Base-by-base conservation (phyloP, 768 basidiomycete genomes). In the Collybiopsis confluens region DNA sequence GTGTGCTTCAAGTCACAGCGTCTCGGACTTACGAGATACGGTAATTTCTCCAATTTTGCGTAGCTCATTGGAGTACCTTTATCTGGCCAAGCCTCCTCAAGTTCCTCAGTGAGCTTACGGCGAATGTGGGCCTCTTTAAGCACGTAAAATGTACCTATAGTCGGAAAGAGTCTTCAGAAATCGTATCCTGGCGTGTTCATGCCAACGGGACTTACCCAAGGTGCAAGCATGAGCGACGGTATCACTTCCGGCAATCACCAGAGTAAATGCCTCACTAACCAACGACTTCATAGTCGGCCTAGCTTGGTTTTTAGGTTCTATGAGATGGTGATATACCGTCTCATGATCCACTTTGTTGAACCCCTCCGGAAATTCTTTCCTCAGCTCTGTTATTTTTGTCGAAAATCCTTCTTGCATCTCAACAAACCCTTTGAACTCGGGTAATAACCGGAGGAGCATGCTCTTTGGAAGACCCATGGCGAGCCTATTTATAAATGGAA, bases 21-120 rank as follows among this genome's bases (percentile, higher is more conserved):
- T 38, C 1, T 63, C 70, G 54, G 54, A 74, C 75, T 55, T n/a
- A n/a, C n/a, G n/a, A 78, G 62, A 55, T 76, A 78, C 4, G 77
- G 72, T 42, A 76, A 56, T 37, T 66, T 68, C 60, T 77, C 72
- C 35, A 77, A 54, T 1, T 57, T 60, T 3, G 61, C 56, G 35
- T 68, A 66, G 18, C 57, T 54, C 5, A 71, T 58, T 23, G 50
- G 45, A 21, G 56, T 49, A 18, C 68, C 62, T 23, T 62, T 57
- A 20, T 70, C 68, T 0, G 75, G 75, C 67, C 68, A 76, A 18
- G 65, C 70, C 1, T 57, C 46, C 2, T 51, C 54, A 9, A 77
- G 64, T 54, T 77, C 76, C 41, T 61, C 50, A 16, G 59, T 52
- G 7, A 77, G 68, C 27, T 54, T 62, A 7, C 46, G 33, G 46